A percentile compares a stretch with the other conserved stretches of the same genome.
These are phyloP conservation scores for Simplicillium aogashimaense DNA, from an alignment of 2,329 filamentous ascomycete species.

Conservation along the genomic window DNA sequence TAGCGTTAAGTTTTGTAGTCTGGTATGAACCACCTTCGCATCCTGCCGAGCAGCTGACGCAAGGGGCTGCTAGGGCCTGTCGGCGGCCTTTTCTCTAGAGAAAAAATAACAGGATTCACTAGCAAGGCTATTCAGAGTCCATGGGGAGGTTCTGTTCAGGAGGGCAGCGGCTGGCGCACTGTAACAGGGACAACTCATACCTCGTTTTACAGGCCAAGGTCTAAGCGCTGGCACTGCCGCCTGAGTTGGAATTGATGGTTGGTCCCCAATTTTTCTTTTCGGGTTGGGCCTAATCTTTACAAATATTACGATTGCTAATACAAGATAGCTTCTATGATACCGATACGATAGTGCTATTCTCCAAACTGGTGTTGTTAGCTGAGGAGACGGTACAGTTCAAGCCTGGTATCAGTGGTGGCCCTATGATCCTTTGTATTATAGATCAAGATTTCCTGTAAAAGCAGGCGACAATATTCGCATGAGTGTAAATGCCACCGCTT, in stretches of 20 bases:
- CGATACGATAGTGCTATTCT: conserved; percentile 25
- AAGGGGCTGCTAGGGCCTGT: not conserved
- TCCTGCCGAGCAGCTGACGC: not conserved
- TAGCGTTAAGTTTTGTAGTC: too few species aligned
- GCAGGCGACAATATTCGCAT: conserved; percentile 12
- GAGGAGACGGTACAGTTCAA: conserved; percentile 20
- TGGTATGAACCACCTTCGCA: too few species aligned
- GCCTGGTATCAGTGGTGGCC: conserved; percentile 33
- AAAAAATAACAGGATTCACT: not conserved
- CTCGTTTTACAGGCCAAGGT: not conserved
- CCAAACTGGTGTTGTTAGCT: conserved; percentile 28
- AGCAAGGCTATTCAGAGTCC: not conserved
- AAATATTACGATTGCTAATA: too few species aligned
- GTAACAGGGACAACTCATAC: not conserved
- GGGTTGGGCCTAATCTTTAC: not conserved
- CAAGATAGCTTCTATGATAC: conserved; percentile 13
- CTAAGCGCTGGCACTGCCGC: not conserved
- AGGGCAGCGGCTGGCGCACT: not conserved
- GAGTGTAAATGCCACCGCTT: conserved; percentile 13
- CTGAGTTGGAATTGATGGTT: conserved; percentile 3
- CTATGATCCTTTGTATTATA: conserved; percentile 24
- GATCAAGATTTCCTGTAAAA: conserved; percentile 10
- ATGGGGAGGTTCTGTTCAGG: conserved; percentile 2
- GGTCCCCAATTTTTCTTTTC: not conserved
- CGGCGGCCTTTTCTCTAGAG: not conserved